Base-by-base conservation (phyloP, 495 filamentous ascomycete species). In the Sporormia fimetaria region DNA sequence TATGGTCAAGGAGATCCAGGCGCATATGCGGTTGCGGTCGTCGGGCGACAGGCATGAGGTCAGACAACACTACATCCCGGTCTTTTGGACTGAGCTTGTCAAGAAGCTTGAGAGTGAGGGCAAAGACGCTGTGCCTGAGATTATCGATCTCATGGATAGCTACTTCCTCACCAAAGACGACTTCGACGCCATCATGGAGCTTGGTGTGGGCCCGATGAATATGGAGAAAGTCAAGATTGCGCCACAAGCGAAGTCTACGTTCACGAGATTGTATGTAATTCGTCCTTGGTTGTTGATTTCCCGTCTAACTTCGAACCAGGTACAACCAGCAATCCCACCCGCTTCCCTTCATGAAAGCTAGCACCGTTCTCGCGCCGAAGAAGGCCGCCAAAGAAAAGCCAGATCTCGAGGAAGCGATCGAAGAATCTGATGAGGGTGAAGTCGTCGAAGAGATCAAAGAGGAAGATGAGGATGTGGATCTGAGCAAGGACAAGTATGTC, bases 161-260 rank as follows among this genome's bases (percentile, higher is more conserved):
- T 99, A 99, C 60, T 99, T 79, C 63, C 70, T 99, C n/a, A 96
- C 90, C 0, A 76, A 77, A 40, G 90, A 96, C 5, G 90, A 99
- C 61, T 94, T 80, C 60, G 90, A 99, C 59, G 79, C 75, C 10
- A 83, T 96, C 52, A 65, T 87, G 45, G 90, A 99, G 60, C 75
- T 99, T 8, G 88, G 86, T 8, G 70, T 99, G 22, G 92, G 90
- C 11, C 75, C 77, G 1, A 84, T 88, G 70, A 71, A 78, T 38
- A 70, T 82, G 63, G 74, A 74, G 20, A 63, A 63, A 1, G 74
- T 93, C 52, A 80, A 79, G 20, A 72, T 99, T 33, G 83, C 90
- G 21, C 71, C 81, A 10, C 79, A 85, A 59, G 80, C 87, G 22
- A 96, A 94, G 62, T 62, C 81, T 17, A 69, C 80, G 4, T 99